Percentiles rank a stretch among this genome's conserved stretches.
These are phyloP conservation scores for Larix sibirica DNA, from an alignment of 83 land plant species.

Conservation along the genomic window DNA sequence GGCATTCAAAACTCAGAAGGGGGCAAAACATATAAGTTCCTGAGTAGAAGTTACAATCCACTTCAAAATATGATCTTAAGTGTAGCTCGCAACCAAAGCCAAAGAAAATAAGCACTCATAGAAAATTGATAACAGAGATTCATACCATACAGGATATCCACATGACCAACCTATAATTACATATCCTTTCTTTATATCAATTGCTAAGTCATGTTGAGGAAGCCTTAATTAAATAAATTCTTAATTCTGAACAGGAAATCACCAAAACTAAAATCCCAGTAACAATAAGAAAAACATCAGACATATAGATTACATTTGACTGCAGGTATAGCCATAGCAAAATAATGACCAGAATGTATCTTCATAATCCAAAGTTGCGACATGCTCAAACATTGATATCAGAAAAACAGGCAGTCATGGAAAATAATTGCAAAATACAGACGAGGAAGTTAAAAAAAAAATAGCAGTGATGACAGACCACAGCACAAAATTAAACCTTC, in stretches of 20 bases:
- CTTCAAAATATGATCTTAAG: too few species aligned
- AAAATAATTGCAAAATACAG: neutral
- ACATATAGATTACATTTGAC: neutral
- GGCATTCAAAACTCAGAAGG: neutral
- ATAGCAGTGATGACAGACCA: too few species aligned
- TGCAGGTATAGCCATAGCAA: neutral
- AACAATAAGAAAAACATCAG: neutral
- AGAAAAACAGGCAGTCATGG: neutral
- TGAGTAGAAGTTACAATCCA: too few species aligned
- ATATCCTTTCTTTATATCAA: neutral
- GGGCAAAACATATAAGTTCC: neutral
- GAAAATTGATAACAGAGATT: too few species aligned
- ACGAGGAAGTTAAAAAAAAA: neutral
- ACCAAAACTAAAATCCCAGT: neutral
- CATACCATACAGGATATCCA: neutral
- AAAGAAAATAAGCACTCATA: too few species aligned
- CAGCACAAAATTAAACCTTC: too few species aligned
- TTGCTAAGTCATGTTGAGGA: too few species aligned
- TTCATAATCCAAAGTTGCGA: neutral
- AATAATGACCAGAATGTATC: too few species aligned
- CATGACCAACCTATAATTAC: neutral
- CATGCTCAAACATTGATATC: neutral
- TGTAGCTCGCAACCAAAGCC: too few species aligned
- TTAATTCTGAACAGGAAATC: neutral
- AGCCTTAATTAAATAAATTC: too few species aligned